Percentiles rank a stretch among this genome's conserved stretches.
These are phyloP conservation scores for Lachnellula willkommii DNA, from an alignment of 2,329 filamentous ascomycete genomes.

Conservation along the genomic window DNA sequence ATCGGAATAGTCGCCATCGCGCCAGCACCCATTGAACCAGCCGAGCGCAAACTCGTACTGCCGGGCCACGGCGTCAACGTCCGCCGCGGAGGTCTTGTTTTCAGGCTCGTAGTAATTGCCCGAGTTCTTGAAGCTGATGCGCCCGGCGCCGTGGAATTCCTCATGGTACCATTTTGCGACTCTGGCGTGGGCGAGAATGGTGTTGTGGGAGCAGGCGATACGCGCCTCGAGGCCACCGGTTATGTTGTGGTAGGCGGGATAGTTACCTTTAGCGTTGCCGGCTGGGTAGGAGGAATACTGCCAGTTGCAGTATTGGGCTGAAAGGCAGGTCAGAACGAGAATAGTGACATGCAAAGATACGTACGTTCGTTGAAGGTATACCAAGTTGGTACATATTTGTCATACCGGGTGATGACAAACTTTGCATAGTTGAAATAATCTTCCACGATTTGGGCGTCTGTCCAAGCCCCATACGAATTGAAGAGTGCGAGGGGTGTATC, in stretches of 20 bases:
- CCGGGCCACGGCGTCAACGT: slow-evolving; percentile 26
- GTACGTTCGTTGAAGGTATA: slow-evolving; percentile 51
- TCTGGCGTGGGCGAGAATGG: slow-evolving; percentile 44
- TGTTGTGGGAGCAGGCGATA: slow-evolving; percentile 41
- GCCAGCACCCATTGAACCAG: slow-evolving; percentile 44
- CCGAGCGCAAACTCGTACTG: slow-evolving; percentile 42
- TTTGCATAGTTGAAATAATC: slow-evolving; percentile 50
- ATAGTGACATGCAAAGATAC: slow-evolving; percentile 12
- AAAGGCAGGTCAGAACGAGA: slow-evolving; percentile 10
- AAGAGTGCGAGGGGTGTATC: slow-evolving; percentile 33
- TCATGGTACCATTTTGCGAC: slow-evolving; percentile 51
- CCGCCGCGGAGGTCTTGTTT: slow-evolving; percentile 29
- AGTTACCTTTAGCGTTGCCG: slow-evolving; percentile 34
- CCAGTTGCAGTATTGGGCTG: slow-evolving; percentile 43
- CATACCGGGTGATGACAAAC: slow-evolving; percentile 46
- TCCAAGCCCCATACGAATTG: slow-evolving; percentile 39
- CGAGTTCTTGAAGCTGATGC: slow-evolving; percentile 43
- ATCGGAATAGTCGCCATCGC: slow-evolving; percentile 44
- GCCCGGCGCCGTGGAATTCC: slow-evolving; percentile 45
- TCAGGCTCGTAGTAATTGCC: slow-evolving; percentile 43
- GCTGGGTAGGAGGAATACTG: slow-evolving; percentile 41
- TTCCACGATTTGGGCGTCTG: slow-evolving; percentile 43
- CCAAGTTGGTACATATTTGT: slow-evolving; percentile 47
- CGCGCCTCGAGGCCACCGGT: slow-evolving; percentile 37
- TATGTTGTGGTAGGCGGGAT: slow-evolving; percentile 40